Base-by-base conservation (phyloP, 2,329 filamentous ascomycete species). In the Clonostachys rosea region DNA sequence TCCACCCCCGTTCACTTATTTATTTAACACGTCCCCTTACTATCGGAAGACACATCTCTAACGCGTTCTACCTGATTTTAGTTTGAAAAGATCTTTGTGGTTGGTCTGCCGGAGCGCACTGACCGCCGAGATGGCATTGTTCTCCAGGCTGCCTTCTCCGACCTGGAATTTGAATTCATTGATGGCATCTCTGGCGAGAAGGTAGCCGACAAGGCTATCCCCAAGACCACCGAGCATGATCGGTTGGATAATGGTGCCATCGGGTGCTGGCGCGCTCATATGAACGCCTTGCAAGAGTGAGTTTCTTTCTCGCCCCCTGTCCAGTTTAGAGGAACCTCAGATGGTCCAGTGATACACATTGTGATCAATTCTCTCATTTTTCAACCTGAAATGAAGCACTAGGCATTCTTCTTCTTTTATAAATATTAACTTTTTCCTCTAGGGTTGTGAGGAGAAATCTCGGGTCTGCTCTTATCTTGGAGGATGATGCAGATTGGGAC, bases 401-500 rank as follows among this genome's bases (percentile, higher is more conserved):
- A 5, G 24, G 6, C 37, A 10, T n/a, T 13, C 30, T 17, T 30
- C 9, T 30, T 30, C 24, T 10, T 30, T 30, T 30, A 10, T 9
- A 9, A 30, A 30, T 30, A 30, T 30, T 30, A 10, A 30, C 24
- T 10, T 30, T 30, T 10, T 10, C 24, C 9, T 9, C 12, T 35
- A 66, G 64, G 18, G 61, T 80, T 12, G 64, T 79, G 12, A 61
- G 69, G n/a, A 59, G 69, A 11, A 68, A 70, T 39, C 52, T 77
- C 4, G 60, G 65, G 2, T 74, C 71, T 2, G 76, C 74, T 0
- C 59, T 81, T 3, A 74, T 81, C 30, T 56, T 81, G 24, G 78
- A 82, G 54, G 78, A 81, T 53, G 78, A 81, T 47, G 67, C 71
- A 17, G 78, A 82, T 59, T 82, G 78, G 78, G 78, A 81, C 47